Percentiles rank a stretch among this genome's conserved stretches.
Conservation (phyloP, 2,329 filamentous ascomycete genomes). For the Byssoonygena ceratinophila region DNA sequence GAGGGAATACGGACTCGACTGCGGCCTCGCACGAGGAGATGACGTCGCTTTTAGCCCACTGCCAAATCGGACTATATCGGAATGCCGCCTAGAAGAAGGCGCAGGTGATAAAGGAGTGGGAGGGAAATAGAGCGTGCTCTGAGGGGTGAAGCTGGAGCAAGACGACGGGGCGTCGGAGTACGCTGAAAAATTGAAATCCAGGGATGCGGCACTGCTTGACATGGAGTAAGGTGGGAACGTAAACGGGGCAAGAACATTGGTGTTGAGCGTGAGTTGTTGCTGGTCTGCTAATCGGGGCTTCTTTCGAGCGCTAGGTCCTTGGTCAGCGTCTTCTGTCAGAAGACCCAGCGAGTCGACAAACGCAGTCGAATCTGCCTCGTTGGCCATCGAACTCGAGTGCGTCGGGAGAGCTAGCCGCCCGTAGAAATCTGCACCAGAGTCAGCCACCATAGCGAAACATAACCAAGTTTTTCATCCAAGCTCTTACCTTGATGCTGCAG, state of each 20-base stretch:
- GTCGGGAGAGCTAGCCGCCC: background rate
- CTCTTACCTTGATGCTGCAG: conserved; percentile 10
- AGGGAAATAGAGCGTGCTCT: conserved; percentile 56
- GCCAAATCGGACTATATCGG: conserved; percentile 3
- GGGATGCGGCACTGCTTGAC: conserved; percentile 47
- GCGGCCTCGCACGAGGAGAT: conserved; percentile 51
- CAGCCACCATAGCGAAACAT: background rate
- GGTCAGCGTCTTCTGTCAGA: conserved; percentile 9
- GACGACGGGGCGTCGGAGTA: conserved; percentile 59
- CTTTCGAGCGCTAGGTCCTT: conserved; percentile 5
- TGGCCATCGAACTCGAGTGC: background rate
- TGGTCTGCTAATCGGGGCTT: conserved; percentile 10
- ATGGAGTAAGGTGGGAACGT: conserved; percentile 65
- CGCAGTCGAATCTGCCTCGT: background rate
- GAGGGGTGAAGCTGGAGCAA: conserved; percentile 48
- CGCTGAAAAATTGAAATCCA: conserved; percentile 55
- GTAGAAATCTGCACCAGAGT: background rate
- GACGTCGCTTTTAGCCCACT: conserved; percentile 21
- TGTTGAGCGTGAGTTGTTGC: conserved; percentile 15
- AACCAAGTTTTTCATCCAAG: background rate
- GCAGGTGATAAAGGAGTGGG: conserved; percentile 63
- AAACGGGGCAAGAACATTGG: conserved; percentile 44
- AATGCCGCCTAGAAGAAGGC: conserved; percentile 20
- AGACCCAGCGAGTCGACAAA: conserved; percentile 5
- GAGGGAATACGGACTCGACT: conserved; percentile 10